Evolutionary conservation across 495 filamentous ascomycete species (phyloP), one percentile per base, ranked within the genome.

Genomic region (Penicillium ochrochloron): DNA sequence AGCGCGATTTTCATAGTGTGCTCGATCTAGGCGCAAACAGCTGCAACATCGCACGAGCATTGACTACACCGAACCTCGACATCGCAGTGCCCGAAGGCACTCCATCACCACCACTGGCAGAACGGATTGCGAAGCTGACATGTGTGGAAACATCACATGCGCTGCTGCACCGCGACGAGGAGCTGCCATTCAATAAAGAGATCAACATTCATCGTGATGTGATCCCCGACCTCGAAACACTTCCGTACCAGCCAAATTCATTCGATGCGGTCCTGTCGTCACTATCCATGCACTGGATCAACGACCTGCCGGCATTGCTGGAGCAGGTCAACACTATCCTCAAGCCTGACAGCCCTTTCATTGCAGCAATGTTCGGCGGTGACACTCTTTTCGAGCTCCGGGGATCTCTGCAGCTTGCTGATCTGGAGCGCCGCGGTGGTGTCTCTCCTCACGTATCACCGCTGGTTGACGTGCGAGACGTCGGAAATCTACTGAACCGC

Each of bases 11-110:
- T 73, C 87, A 89, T 27, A 79, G 86, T 54, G 92, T 94, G 50
- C 92, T 99, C 67, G 96, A 99, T 75, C 88, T 97, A 27, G 96
- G 95, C 63, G 94, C 96, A 64, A 97, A 97, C 75, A 88, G 93
- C 61, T 97, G 94, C 83, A 95, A 97, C 79, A 91, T 99, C 71
- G 95, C 93, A 8, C 86, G 87, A 59, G 88, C 88, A 53, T 82
- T 97, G 15, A 89, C 89, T 23, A 81, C 80, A n/a, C 84, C 88
- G 39, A 82, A 89, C 73, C 85, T 86, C 7, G 87, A 90, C 69
- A 48, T 57, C 17, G 59, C 55, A 5, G 59, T 55, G n/a, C 82
- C 85, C 3, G 82, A 85, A 63, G 75, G 79, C 12, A 72, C 80
- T 41, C 70, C 72, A n/a, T 82, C 88, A 12, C 83, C 86, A 14